phyloP scores from a whole-genome alignment of 805 yeast species.

The Ogataea chonburiensis region DNA sequence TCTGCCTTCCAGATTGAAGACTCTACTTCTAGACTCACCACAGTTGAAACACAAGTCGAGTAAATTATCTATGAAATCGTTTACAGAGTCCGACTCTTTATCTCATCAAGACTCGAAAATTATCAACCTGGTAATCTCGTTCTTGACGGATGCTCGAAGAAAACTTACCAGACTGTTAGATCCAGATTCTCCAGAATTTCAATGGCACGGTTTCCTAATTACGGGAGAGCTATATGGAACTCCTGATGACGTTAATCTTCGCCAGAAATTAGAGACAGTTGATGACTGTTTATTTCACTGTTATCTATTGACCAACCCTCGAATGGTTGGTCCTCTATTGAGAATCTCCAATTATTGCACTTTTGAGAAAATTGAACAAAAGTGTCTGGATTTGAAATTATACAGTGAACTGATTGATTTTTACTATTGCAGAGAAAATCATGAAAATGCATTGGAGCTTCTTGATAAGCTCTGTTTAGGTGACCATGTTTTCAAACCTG shows the following conservation, averaged over 20 bases:
- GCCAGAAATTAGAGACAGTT: slow-evolving; percentile 45
- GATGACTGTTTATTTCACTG: slow-evolving; percentile 80
- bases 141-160: slow-evolving; percentile 52
- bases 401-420: slow-evolving; percentile 76
- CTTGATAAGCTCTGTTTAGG: slow-evolving; percentile 39
- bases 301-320: slow-evolving; percentile 65
- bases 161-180: slow-evolving; percentile 43
- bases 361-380: slow-evolving; percentile 54
- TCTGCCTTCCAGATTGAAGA: slow-evolving; percentile 38
- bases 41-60: slow-evolving; percentile 7
- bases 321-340: slow-evolving; percentile 78
- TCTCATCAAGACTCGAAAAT: slow-evolving; percentile 37
- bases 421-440: slow-evolving; percentile 60
- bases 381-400: slow-evolving; percentile 47
- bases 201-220: slow-evolving; percentile 49
- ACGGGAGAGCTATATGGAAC: slow-evolving; percentile 39
- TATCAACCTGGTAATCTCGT: slow-evolving; percentile 41
- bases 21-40: slow-evolving; percentile 8
- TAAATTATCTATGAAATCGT: slow-evolving; percentile 14
- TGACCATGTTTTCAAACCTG: slow-evolving; percentile 37
- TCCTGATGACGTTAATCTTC: slow-evolving; percentile 24
- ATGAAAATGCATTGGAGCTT: slow-evolving; percentile 64
- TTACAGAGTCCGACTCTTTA: slow-evolving; percentile 4
- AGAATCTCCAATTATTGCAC: slow-evolving; percentile 76
- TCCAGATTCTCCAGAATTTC: slow-evolving; percentile 33